Evolutionary conservation across 2,329 filamentous ascomycete genomes (phyloP).

Genomic region (Diaporthe citrichinensis): DNA sequence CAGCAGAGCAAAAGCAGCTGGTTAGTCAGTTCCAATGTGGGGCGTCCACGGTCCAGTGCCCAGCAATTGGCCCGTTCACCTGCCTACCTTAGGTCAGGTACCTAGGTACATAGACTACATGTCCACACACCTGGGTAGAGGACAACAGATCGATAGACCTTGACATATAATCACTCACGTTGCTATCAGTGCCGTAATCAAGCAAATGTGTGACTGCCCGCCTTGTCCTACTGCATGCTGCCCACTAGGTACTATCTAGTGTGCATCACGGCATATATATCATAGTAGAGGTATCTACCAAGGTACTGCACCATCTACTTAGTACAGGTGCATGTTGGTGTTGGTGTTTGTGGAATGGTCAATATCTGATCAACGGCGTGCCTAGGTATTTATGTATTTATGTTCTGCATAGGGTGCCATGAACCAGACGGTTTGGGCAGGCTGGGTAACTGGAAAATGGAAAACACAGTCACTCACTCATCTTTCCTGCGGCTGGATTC

Average conservation of each 20-base stretch:
- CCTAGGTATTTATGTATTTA: background rate
- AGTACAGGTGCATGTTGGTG: background rate
- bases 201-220: background rate
- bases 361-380: background rate
- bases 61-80: background rate
- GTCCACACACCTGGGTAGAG: background rate
- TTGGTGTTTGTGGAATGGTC: background rate
- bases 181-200: background rate
- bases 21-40: background rate
- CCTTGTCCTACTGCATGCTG: background rate
- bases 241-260: background rate
- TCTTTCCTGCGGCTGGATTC: background rate
- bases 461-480: background rate
- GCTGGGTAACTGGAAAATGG: background rate
- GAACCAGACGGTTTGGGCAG: background rate
- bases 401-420: background rate
- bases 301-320: too few species aligned
- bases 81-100: background rate
- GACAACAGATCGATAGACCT: background rate
- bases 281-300: background rate
- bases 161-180: background rate
- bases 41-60: background rate
- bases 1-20: background rate
- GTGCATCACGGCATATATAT: background rate
- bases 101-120: background rate